Conservation (phyloP, 1,139 yeast genomes). For the Geotrichum phurueaensis region DNA sequence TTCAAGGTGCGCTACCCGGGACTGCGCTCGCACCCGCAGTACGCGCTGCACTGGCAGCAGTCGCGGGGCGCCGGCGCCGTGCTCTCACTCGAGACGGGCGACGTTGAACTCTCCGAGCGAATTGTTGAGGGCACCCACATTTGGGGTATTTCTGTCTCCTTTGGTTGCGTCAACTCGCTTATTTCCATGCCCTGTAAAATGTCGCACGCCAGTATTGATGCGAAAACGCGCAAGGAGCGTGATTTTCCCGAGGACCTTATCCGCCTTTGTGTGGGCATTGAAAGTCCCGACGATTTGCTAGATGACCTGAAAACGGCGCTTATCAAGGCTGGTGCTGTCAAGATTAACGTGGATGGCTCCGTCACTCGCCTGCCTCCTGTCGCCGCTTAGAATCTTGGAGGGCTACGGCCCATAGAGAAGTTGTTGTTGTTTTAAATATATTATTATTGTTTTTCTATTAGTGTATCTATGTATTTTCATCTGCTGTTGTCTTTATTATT, state of each 20-base stretch:
- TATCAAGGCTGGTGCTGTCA: conserved; percentile 27
- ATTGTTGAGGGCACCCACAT: conserved; percentile 71
- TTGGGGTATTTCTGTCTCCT: conserved; percentile 86
- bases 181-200: conserved; percentile 89
- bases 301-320: conserved; percentile 65
- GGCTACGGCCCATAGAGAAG: no score
- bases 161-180: conserved; percentile 89
- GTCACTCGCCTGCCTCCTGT: not conserved
- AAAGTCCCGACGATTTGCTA: conserved; percentile 55
- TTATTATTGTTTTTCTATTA: no score
- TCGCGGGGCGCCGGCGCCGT: conserved; percentile 89
- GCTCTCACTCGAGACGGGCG: conserved; percentile 80
- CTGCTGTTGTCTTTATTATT: no score
- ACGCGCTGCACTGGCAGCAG: conserved; percentile 68
- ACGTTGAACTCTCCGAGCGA: conserved; percentile 56
- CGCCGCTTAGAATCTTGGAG: not conserved
- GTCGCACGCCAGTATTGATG: conserved; percentile 96
- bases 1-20: conserved; percentile 81
- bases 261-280: conserved; percentile 84
- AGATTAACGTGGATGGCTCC: conserved; percentile 17
- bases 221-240: conserved; percentile 77
- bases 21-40: conserved; percentile 70
- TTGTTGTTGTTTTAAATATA: no score
- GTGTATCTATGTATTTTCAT: no score
- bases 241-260: conserved; percentile 88